A percentile compares a stretch with the other conserved stretches of the same genome.
Evolutionary conservation across 1,284 basidiomycete genomes (phyloP).

Genomic region (Omphalotus olearius): DNA sequence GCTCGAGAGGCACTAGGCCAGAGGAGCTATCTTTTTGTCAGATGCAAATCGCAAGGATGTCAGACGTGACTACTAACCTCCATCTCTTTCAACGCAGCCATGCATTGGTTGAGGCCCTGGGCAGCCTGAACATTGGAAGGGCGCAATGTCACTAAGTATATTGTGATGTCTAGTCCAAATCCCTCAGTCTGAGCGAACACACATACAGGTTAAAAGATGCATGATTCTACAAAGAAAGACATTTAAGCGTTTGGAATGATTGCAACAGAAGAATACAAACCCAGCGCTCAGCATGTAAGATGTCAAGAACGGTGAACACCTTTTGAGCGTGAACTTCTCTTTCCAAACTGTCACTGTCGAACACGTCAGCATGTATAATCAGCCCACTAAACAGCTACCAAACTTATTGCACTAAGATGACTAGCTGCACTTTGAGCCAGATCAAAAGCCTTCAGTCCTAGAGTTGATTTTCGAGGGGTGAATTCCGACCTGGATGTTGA

Average conservation of each 20-base stretch:
- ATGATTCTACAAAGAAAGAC: slow-evolving; percentile 54
- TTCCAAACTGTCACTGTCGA: slow-evolving; percentile 51
- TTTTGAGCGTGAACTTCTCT: slow-evolving; percentile 58
- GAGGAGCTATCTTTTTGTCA: slow-evolving; percentile 28
- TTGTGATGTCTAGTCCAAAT: slow-evolving; percentile 5
- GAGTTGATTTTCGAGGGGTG: slow-evolving; percentile 35
- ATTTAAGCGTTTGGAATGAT: slow-evolving; percentile 7
- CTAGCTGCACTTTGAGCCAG: slow-evolving; percentile 74
- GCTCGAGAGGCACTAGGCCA: slow-evolving; percentile 77
- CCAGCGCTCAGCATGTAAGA: slow-evolving; percentile 75
- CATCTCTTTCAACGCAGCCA: slow-evolving; percentile 68
- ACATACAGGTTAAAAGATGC: slow-evolving; percentile 74
- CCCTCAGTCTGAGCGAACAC: slow-evolving; percentile 7
- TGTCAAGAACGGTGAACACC: slow-evolving; percentile 66
- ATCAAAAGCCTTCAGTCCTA: slow-evolving; percentile 65
- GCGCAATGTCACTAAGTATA: slow-evolving; percentile 53
- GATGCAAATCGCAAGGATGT: no score
- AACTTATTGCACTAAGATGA: slow-evolving; percentile 69
- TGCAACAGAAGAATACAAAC: slow-evolving; percentile 36
- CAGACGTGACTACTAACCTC: slow-evolving; percentile 41
- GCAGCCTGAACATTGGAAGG: slow-evolving; percentile 68
- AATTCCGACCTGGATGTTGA: slow-evolving; percentile 34
- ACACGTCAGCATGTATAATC: slow-evolving; percentile 5
- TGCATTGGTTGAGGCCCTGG: slow-evolving; percentile 62
- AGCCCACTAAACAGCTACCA: slow-evolving; percentile 13